phyloP scores from a whole-genome alignment of 805 yeast species.

The Jamesozyma jinghongensis region DNA sequence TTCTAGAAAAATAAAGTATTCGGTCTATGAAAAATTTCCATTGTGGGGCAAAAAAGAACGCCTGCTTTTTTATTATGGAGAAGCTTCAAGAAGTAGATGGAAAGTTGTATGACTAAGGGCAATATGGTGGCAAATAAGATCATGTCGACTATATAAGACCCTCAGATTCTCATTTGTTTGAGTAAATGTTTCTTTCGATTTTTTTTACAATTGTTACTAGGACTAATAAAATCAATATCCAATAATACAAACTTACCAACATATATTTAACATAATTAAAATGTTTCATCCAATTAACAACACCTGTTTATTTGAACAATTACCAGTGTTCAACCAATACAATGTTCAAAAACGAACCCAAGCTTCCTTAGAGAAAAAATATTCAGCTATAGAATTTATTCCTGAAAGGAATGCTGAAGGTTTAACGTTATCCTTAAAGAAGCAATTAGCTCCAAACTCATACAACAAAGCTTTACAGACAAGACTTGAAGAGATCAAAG shows the following conservation, averaged over 20 bases:
- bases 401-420: conserved; percentile 5
- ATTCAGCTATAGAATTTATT: not conserved
- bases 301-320: conserved; percentile 17
- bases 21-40: not conserved
- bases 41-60: not conserved
- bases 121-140: not conserved
- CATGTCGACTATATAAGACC: no score
- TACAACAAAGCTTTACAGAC: conserved; percentile 14
- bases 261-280: not conserved
- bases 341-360: not conserved
- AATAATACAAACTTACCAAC: conserved; percentile 1
- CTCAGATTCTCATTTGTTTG: no score
- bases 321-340: conserved; percentile 11
- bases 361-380: not conserved
- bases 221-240: no score
- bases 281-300: conserved; percentile 17
- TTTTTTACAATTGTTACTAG: no score
- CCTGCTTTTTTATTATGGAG: not conserved
- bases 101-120: not conserved
- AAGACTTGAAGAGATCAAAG: conserved; percentile 7
- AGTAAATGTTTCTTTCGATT: no score
- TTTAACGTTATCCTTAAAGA: conserved; percentile 12
- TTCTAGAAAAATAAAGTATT: not conserved
- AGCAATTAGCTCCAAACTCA: conserved; percentile 12
- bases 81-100: not conserved